Conservation (phyloP, 2,329 filamentous ascomycete species). For the Scopulariopsis brevicaulis region DNA sequence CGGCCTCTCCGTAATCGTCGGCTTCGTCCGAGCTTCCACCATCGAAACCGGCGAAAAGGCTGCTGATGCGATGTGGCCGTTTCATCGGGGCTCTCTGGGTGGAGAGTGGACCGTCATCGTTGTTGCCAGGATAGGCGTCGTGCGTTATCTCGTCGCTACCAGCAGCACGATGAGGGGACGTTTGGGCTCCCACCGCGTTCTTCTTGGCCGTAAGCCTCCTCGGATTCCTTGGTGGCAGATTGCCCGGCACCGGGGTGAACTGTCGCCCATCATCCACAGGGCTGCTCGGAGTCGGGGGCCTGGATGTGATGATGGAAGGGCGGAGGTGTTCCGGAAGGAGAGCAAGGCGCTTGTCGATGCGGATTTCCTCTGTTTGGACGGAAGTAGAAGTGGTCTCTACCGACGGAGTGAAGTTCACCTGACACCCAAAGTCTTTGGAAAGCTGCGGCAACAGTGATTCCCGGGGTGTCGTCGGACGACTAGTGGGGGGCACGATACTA, state of each 20-base stretch:
- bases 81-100: constrained; percentile 46
- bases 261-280: constrained; percentile 23
- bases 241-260: constrained; percentile 40
- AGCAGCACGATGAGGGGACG: constrained; percentile 25
- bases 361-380: constrained; percentile 84
- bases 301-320: constrained; percentile 60
- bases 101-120: constrained; percentile 66
- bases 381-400: constrained; percentile 19
- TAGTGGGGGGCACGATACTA: constrained; percentile 79
- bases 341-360: constrained; percentile 66
- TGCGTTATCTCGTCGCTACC: constrained; percentile 28
- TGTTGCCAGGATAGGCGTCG: constrained; percentile 67
- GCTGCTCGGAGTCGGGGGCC: constrained; percentile 41
- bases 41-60: constrained; percentile 79
- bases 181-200: constrained; percentile 35
- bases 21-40: constrained; percentile 55
- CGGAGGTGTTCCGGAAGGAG: constrained; percentile 68
- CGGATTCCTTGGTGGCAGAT: constrained; percentile 48
- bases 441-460: constrained; percentile 68
- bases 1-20: constrained; percentile 49
- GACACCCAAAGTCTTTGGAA: constrained; percentile 71
- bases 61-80: constrained; percentile 66
- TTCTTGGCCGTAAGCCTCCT: constrained; percentile 36
- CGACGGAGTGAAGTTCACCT: constrained; percentile 41
- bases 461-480: constrained; percentile 68